Percentiles rank a stretch among this genome's conserved stretches.
These are phyloP conservation scores for Sphaerobolus stellatus DNA, from an alignment of 1,284 basidiomycete species.

Conservation along the genomic window DNA sequence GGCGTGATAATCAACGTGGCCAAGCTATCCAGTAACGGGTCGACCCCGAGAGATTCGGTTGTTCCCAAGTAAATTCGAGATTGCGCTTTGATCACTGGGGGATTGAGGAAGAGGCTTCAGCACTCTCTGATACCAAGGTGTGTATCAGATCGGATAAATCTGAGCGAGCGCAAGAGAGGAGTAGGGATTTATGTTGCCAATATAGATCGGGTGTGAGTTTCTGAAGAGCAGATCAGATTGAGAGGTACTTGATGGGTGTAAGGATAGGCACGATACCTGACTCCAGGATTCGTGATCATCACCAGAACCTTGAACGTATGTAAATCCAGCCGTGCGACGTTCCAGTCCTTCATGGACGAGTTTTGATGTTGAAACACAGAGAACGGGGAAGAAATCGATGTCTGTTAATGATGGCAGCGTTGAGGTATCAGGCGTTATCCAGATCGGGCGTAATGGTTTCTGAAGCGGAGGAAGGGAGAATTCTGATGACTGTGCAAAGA, in stretches of 20 bases:
- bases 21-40: not conserved
- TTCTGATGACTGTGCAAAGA: slow-evolving; percentile 50
- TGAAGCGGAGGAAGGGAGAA: slow-evolving; percentile 49
- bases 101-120: not conserved
- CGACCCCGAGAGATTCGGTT: not conserved
- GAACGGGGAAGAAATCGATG: slow-evolving; percentile 57
- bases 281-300: slow-evolving; percentile 90
- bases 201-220: slow-evolving; percentile 73
- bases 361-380: slow-evolving; percentile 79
- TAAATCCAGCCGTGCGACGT: slow-evolving; percentile 60
- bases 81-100: slow-evolving; percentile 31
- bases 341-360: slow-evolving; percentile 57
- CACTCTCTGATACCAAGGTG: slow-evolving; percentile 43
- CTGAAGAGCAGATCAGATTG: slow-evolving; percentile 31
- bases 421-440: slow-evolving; percentile 60
- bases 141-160: slow-evolving; percentile 51
- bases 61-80: slow-evolving; percentile 5
- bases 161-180: slow-evolving; percentile 50
- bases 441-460: slow-evolving; percentile 62
- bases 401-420: slow-evolving; percentile 40
- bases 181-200: slow-evolving; percentile 56
- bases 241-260: slow-evolving; percentile 1
- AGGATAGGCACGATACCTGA: slow-evolving; percentile 44
- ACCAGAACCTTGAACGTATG: slow-evolving; percentile 86
- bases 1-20: not conserved